Percentiles rank a stretch among this genome's conserved stretches.
phyloP scores from a whole-genome alignment of 2,329 filamentous ascomycete genomes.

The Alternaria sp. region DNA sequence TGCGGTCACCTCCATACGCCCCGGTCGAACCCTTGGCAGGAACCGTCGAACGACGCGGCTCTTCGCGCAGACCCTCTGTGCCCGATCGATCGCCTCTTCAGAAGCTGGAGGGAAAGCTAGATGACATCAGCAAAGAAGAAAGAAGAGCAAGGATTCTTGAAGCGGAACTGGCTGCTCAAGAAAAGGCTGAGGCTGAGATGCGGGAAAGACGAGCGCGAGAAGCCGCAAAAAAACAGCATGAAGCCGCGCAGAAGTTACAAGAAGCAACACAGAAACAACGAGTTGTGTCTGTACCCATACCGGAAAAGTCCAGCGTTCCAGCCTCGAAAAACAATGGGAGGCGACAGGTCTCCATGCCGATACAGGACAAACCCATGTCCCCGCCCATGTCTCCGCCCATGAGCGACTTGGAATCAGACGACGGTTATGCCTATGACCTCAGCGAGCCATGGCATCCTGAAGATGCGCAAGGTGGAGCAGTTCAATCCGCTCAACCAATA shows the following conservation, averaged over 20 bases:
- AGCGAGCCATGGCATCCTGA: constrained; percentile 49
- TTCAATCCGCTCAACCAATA: constrained; percentile 26
- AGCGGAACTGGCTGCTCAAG: constrained; percentile 76
- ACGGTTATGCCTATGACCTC: constrained; percentile 40
- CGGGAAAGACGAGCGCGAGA: constrained; percentile 44
- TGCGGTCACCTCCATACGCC: constrained; percentile 43
- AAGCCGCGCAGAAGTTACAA: constrained; percentile 36
- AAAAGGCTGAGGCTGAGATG: constrained; percentile 61
- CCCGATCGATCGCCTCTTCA: constrained; percentile 89
- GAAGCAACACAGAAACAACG: constrained; percentile 43
- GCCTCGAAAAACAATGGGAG: constrained; percentile 29
- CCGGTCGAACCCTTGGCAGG: constrained; percentile 41
- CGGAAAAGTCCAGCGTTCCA: constrained; percentile 22
- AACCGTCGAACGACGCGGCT: constrained; percentile 33
- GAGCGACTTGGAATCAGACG: constrained; percentile 41
- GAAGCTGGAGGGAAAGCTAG: constrained; percentile 88
- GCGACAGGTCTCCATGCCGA: constrained; percentile 48
- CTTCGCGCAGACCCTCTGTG: constrained; percentile 64
- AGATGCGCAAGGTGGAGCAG: constrained; percentile 24
- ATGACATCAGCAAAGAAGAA: constrained; percentile 94
- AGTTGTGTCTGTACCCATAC: constrained; percentile 30
- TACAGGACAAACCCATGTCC: constrained; percentile 27
- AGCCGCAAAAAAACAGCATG: constrained; percentile 41
- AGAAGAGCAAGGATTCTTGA: constrained; percentile 85
- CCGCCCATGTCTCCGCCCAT: constrained; percentile 26